Base-by-base conservation (phyloP, 75 land plant species). In the Adiantum capillusveneris region DNA sequence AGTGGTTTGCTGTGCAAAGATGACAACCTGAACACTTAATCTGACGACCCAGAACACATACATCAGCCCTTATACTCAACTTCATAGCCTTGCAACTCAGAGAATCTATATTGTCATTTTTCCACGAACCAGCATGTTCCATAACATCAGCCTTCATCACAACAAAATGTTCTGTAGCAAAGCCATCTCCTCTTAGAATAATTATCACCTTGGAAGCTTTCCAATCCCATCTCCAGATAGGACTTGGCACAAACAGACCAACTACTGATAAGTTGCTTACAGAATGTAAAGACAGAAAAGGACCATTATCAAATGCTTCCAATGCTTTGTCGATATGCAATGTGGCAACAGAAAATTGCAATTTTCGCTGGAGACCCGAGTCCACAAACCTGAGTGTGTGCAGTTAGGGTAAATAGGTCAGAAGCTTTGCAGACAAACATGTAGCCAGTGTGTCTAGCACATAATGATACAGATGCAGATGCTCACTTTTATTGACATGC, bases 61-160 rank as follows among this genome's bases (percentile, higher is more conserved):
- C 9, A 34, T 34, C 37, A 34, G 37, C 37, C 37, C 2, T 46
- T 46, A 46, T 46, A 2, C 14, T 46, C 3, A 17, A 3, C 2
- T n/a, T 6, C 14, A 14, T 14, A 6, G 50, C 50, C 16, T 60
- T 53, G 17, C 46, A 26, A 31, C 28, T 31, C 53, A 68, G 27
- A n/a, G 27, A 13, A 34, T 68, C 64, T 43, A 68, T 24, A 43
- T 25, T 1, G 17, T 63, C 70, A 30, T 26, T 25, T 24, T 68
- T 60, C 70, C 59, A n/a, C 24, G 44, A 59, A 53, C 57, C 29
- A 55, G 18, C 2, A 16, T 18, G n/a, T 17, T 16, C 6, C 18
- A 26, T 3, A 55, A 2, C 31, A 2, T 55, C 16, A 16, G 22
- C 22, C 7, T 55, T 24, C 2, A 55, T 24, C 29, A 16, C n/a